Base-by-base conservation (phyloP, 2,329 filamentous ascomycete species). In the Colletotrichum magnum region DNA sequence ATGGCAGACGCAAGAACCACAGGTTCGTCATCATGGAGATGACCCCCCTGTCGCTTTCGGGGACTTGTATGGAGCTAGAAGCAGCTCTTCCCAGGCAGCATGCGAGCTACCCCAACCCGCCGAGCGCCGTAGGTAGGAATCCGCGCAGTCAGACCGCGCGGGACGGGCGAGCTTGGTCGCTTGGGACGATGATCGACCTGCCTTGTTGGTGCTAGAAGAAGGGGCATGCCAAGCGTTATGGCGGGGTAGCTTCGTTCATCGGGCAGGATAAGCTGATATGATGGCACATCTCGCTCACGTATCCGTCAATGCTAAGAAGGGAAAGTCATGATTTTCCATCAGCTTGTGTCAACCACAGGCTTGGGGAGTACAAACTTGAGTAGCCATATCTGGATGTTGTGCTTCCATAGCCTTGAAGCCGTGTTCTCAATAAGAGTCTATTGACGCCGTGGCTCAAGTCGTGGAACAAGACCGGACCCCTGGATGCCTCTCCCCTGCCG, bases 191-290 rank as follows among this genome's bases (percentile, higher is more conserved):
- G 32, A 51, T 36, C 18, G 54, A 69, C 56, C 66, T 69, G 66
- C 66, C 62, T 56, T 66, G 32, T 69, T 65, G 0, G 61, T 69
- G 50, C 61, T 69, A 65, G 43, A 57, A 28, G 51, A 47, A n/a
- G 56, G 43, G 18, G n/a, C 26, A 15, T 52, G 62, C 66, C 62
- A 66, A 66, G 66, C 36, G 21, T 36, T 4, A n/a, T 28, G 26
- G 50, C 65, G 54, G 60, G 61, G 61, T 65, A 56, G 50, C 50
- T 59, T 43, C 5, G 18, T 24, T 28, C 6, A 50, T 43, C 28
- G 26, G 47, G 47, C n/a, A 24, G 45, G 36, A 24, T 60, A 60
- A 66, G 45, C 61, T 65, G 54, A 54, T 65, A 62, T 60, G 50
- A 54, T 65, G 66, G 54, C 54, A 66, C 36, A 50, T 24, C 16